Evolutionary conservation across 1,284 basidiomycete species (phyloP).

Genomic region (Sphagnurus paluster): DNA sequence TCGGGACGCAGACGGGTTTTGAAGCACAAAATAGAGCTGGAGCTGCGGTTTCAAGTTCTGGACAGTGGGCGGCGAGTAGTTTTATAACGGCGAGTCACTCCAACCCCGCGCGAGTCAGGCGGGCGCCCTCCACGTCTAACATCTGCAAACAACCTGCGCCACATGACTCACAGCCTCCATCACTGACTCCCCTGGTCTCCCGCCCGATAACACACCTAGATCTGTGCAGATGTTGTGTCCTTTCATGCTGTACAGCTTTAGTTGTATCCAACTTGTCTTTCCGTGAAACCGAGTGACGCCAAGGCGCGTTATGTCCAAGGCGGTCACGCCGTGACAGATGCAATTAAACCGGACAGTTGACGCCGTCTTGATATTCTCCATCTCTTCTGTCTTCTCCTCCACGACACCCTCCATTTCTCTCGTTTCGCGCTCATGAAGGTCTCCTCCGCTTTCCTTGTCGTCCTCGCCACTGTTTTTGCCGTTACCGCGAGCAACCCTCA

Average conservation of each 20-base stretch:
- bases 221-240: no score
- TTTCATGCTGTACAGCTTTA: no score
- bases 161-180: conserved; percentile 22
- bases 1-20: no score
- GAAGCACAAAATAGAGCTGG: no score
- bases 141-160: conserved; percentile 21
- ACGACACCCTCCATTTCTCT: conserved; percentile 17
- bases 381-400: conserved; percentile 15
- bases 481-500: conserved; percentile 38
- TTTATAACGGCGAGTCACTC: conserved; percentile 18
- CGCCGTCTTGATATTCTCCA: conserved; percentile 6
- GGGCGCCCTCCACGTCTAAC: conserved; percentile 19
- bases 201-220: no score
- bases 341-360: conserved; percentile 16
- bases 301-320: conserved; percentile 9
- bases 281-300: conserved; percentile 8
- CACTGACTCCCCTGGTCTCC: no score
- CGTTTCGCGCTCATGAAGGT: conserved; percentile 33
- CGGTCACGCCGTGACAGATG: conserved; percentile 17
- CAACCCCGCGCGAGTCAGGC: conserved; percentile 23
- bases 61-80: conserved; percentile 5
- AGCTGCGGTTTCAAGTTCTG: no score
- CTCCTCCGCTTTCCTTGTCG: conserved; percentile 34
- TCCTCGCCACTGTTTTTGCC: conserved; percentile 38
- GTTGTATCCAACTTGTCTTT: no score